Base-by-base conservation (phyloP, 257 asterid genomes). In the Datura wrightii region DNA sequence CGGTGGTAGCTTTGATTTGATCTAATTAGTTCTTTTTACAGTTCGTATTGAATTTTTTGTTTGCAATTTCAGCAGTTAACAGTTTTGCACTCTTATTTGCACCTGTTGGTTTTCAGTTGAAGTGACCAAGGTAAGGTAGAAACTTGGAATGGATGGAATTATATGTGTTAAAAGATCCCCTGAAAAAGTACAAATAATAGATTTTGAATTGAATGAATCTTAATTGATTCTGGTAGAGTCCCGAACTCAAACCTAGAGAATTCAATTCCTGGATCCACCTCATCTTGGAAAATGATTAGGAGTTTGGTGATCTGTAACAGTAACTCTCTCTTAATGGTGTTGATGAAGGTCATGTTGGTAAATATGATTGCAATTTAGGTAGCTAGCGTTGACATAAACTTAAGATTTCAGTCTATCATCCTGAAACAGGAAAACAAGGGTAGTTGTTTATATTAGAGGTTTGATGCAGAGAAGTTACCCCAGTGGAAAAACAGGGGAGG, bases 1-100 rank as follows among this genome's bases (percentile, higher is more conserved):
- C 3, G 81, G 31, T 76, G 62, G 50, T 13, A 13, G 62, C 24
- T 76, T 31, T 4, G 82, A 76, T 76, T 76, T 52, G 81, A 50
- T 76, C 81, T 48, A 19, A 55, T 76, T 15, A 50, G 2, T 24
- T 7, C 16, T 24, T 74, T 48, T 50, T 76, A 72, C 39, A 5
- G 55, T 44, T 18, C 1, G 10, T 0, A 15, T 24, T 31, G 63
- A 52, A 76, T 31, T 31, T 16, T 31, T 76, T 13, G 15, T 14
- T 76, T 50, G 82, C 14, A 31, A 50, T 15, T 50, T 76, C 59
- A 76, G 62, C 10, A 7, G 10, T 19, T 24, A 10, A 6, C 2
- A 24, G 31, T 24, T 24, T 24, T 24, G 31, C 31, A 48, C n/a
- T 74, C 41, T 24, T 3, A 13, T 74, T 74, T 74, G n/a, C 13